Evolutionary conservation across 2,329 filamentous ascomycete species (phyloP).

Genomic region (Cucurbitaria berberidis): DNA sequence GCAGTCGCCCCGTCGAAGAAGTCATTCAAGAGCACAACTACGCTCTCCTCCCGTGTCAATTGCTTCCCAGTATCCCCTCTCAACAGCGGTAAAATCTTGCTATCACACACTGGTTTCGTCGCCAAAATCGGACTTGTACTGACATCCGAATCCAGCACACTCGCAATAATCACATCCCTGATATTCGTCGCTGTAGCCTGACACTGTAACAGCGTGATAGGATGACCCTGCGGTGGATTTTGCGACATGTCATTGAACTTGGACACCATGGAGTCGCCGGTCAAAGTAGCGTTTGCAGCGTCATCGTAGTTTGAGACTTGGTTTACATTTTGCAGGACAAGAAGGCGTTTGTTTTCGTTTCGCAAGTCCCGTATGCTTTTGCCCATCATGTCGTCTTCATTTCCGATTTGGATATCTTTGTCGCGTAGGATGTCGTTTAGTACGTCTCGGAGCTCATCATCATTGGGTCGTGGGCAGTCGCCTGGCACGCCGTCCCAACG

Average conservation of each 20-base stretch:
- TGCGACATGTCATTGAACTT: conserved; percentile 29
- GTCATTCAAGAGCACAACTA: conserved; percentile 58
- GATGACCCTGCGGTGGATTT: conserved; percentile 26
- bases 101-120: conserved; percentile 58
- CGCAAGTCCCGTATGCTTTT: conserved; percentile 35
- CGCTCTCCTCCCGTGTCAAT: conserved; percentile 49
- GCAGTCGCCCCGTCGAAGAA: conserved; percentile 59
- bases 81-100: conserved; percentile 58
- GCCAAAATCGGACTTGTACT: conserved; percentile 55
- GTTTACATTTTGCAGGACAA: conserved; percentile 29
- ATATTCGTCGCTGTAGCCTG: conserved; percentile 61
- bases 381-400: conserved; percentile 35
- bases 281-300: conserved; percentile 38
- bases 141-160: conserved; percentile 54
- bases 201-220: conserved; percentile 50
- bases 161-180: conserved; percentile 54
- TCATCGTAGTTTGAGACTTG: conserved; percentile 46
- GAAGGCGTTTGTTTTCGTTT: conserved; percentile 31
- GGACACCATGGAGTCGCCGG: conserved; percentile 37
- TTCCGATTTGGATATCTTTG: conserved; percentile 27
- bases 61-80: conserved; percentile 49
- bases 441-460: conserved; percentile 50
- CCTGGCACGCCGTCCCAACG: conserved; percentile 58
- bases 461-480: conserved; percentile 54
- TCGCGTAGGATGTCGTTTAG: conserved; percentile 43